Conservation (phyloP, 257 asterid genomes). For the Leptodermis oblonga region DNA sequence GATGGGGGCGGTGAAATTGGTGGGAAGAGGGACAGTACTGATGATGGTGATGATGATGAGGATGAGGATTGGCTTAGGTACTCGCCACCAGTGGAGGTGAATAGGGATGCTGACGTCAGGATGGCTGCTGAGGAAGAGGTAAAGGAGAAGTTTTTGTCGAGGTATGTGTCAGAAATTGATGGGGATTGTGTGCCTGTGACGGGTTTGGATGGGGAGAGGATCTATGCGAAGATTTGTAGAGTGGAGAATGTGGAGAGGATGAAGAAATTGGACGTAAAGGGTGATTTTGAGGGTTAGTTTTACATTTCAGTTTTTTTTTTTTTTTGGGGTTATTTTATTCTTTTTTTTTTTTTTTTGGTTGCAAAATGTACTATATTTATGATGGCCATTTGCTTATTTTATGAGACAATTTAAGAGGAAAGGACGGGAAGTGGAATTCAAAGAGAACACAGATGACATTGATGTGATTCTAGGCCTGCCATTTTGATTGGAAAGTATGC, state of each 20-base stretch:
- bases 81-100: conserved; percentile 39
- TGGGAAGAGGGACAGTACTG: too few species aligned
- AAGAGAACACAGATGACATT: not conserved
- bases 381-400: not conserved
- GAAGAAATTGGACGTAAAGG: conserved; percentile 36
- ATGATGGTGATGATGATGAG: conserved; percentile 17
- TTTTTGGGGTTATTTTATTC: not conserved
- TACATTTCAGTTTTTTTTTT: not conserved
- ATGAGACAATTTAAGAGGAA: not conserved
- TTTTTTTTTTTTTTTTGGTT: not conserved
- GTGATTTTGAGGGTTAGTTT: conserved; percentile 45
- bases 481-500: not conserved
- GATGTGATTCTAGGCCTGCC: not conserved
- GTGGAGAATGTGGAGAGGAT: conserved; percentile 37
- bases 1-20: too few species aligned
- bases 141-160: conserved; percentile 57
- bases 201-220: conserved; percentile 97
- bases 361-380: too few species aligned
- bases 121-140: conserved; percentile 25
- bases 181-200: conserved; percentile 88
- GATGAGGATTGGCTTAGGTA: conserved; percentile 61
- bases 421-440: not conserved
- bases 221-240: conserved; percentile 71
- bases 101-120: conserved; percentile 43
- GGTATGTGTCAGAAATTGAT: conserved; percentile 67